Percentiles rank a stretch among this genome's conserved stretches.
phyloP scores from a whole-genome alignment of 129 eudicot species.

The Chrysanthemum makinoi region DNA sequence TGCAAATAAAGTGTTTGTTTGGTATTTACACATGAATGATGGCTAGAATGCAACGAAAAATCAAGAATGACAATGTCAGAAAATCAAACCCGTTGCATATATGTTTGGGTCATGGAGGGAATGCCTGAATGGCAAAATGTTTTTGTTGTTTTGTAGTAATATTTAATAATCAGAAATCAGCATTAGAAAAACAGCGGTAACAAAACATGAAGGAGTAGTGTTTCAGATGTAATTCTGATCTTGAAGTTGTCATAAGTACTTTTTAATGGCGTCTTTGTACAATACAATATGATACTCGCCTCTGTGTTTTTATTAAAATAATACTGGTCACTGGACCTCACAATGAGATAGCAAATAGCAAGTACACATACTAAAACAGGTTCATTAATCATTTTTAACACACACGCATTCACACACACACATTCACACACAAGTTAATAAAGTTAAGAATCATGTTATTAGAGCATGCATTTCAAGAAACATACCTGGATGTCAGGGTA shows the following conservation, averaged over 20 bases:
- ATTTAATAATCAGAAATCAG: not conserved
- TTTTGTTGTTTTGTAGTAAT: not conserved
- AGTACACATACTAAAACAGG: not conserved
- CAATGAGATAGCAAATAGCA: conserved; percentile 1
- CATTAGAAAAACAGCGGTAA: not conserved
- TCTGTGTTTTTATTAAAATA: not conserved
- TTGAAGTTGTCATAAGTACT: not conserved
- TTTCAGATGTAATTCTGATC: not conserved
- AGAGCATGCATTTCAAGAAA: conserved; percentile 7
- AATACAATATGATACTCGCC: no score
- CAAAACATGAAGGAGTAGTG: not conserved
- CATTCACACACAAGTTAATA: not conserved
- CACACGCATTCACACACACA: not conserved
- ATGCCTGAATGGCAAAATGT: not conserved
- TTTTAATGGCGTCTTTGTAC: not conserved
- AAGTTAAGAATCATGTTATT: conserved; percentile 6
- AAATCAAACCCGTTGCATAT: conserved; percentile 8
- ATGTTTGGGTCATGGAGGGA: not conserved
- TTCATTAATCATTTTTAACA: no score
- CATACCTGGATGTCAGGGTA: conserved; percentile 94
- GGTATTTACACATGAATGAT: not conserved
- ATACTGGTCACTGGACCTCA: not conserved
- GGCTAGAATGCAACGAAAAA: not conserved
- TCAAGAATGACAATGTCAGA: not conserved
- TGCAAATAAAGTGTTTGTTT: not conserved